These are phyloP conservation scores for Beauveria australis DNA, from an alignment of 2,329 filamentous ascomycete species.

Conservation along the genomic window DNA sequence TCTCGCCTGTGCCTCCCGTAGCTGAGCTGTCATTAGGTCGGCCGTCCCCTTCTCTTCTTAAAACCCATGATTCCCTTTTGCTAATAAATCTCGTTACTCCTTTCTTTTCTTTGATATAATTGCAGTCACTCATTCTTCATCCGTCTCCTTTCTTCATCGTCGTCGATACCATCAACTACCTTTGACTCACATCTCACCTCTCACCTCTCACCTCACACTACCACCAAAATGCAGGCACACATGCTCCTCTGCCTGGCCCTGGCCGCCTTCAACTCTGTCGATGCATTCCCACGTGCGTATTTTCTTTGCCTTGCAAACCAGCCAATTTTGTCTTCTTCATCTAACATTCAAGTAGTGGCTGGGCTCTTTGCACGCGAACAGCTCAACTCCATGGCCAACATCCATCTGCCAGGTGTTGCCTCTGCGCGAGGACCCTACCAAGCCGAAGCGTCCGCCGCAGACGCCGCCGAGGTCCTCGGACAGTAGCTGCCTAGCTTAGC, in stretches of 20 bases:
- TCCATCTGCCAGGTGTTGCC: background rate
- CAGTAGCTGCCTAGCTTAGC: background rate
- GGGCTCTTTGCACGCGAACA: background rate
- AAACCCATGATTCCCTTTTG: background rate
- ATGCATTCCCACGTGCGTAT: background rate
- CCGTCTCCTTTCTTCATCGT: background rate
- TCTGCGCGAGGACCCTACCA: background rate
- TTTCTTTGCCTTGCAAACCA: background rate
- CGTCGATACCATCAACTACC: background rate
- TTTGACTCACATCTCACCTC: background rate
- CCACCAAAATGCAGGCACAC: background rate
- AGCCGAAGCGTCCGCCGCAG: background rate
- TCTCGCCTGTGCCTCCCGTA: background rate
- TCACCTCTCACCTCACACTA: background rate
- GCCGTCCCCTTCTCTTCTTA: background rate
- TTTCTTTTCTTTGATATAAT: background rate
- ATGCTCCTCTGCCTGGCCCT: constrained; percentile 3
- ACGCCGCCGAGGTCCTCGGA: background rate
- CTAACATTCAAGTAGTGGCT: background rate
- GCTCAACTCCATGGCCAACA: background rate
- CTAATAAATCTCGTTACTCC: background rate
- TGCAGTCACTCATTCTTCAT: background rate
- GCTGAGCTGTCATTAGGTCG: no score
- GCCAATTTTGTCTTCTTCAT: background rate
- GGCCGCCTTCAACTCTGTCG: background rate